These are phyloP conservation scores for Strobilomyces confusus DNA, from an alignment of 768 basidiomycete genomes.

Conservation along the genomic window DNA sequence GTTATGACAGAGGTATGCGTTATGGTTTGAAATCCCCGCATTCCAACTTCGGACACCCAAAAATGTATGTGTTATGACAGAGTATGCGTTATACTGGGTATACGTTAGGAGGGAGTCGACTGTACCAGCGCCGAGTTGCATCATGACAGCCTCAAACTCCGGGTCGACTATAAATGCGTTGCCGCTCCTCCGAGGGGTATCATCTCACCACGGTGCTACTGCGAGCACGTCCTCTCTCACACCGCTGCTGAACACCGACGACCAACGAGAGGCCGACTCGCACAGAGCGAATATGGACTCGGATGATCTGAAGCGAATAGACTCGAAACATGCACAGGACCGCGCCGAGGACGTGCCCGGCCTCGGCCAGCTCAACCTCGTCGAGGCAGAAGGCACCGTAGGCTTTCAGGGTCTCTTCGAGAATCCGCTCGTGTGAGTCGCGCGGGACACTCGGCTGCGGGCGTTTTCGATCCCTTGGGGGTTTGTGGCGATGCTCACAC, in stretches of 20 bases:
- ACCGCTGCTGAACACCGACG: constrained; percentile 6
- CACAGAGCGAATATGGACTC: constrained; percentile 11
- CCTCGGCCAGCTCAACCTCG: constrained; percentile 9
- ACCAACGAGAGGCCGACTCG: background rate
- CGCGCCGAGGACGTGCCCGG: background rate
- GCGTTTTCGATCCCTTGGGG: background rate
- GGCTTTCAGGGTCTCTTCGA: constrained; percentile 29
- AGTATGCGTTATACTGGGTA: no score
- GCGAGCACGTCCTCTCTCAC: constrained; percentile 14
- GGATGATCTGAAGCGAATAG: background rate
- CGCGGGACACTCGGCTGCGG: background rate
- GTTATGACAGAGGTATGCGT: no score
- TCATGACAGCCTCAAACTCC: background rate
- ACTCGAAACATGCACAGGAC: background rate
- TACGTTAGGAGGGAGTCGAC: no score
- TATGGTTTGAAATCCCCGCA: no score
- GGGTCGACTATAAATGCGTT: constrained; percentile 15
- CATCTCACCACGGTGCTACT: constrained; percentile 1
- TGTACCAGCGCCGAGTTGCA: no score
- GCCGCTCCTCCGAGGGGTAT: background rate
- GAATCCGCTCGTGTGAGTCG: constrained; percentile 27
- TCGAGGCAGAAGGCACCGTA: constrained; percentile 16
- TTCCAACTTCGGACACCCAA: no score
- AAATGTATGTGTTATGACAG: no score
- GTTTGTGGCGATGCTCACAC: background rate